These are phyloP conservation scores for Mytilinidion resinicola DNA, from an alignment of 495 filamentous ascomycete genomes.

Conservation along the genomic window DNA sequence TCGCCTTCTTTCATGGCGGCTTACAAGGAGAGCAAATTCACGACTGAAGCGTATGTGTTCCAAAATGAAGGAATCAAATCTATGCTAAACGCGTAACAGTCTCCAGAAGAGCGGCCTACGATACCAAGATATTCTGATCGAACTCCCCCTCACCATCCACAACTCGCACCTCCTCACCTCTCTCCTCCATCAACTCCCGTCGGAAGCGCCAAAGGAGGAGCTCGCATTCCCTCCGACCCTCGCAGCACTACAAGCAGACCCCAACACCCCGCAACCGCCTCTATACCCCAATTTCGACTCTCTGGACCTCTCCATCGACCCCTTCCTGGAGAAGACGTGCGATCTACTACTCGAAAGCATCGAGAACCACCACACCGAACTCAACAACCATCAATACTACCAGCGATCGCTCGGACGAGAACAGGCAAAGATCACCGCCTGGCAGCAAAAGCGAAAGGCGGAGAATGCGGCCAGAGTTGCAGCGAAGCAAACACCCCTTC, in stretches of 20 bases:
- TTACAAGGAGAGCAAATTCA: constrained; percentile 96
- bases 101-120: constrained; percentile 86
- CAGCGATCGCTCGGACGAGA: constrained; percentile 90
- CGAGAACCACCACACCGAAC: constrained; percentile 93
- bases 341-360: constrained; percentile 93
- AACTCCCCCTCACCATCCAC: constrained; percentile 87
- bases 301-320: constrained; percentile 89
- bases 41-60: constrained; percentile 70
- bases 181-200: constrained; percentile 83
- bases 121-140: constrained; percentile 89
- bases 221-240: constrained; percentile 69
- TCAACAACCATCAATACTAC: constrained; percentile 99
- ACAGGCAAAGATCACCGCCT: constrained; percentile 90
- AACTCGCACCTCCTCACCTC: constrained; percentile 96
- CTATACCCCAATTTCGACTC: constrained; percentile 80
- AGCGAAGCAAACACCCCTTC: constrained; percentile 80
- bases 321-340: constrained; percentile 97
- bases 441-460: constrained; percentile 91
- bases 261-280: constrained; percentile 47
- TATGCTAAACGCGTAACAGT: constrained; percentile 44
- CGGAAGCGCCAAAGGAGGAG: constrained; percentile 50
- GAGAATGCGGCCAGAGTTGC: constrained; percentile 81
- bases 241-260: constrained; percentile 57
- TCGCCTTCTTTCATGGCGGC: constrained; percentile 84
- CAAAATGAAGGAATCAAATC: not conserved